These are phyloP conservation scores for Coemansia sp. DNA, from an alignment of 192 early-diverging fungal species.

Conservation along the genomic window DNA sequence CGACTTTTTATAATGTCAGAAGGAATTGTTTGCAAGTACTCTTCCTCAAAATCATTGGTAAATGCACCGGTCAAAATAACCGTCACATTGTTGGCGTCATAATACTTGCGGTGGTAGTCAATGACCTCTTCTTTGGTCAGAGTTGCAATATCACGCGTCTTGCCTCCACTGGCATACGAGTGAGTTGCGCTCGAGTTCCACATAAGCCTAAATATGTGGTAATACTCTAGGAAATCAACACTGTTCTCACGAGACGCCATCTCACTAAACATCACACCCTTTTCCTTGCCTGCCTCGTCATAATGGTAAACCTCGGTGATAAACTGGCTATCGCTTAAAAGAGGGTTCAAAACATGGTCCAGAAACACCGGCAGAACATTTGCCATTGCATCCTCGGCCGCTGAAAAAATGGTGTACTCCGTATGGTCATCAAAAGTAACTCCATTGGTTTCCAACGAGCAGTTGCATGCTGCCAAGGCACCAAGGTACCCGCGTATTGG, in stretches of 20 bases:
- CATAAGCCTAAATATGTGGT: constrained; percentile 15
- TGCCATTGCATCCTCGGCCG: constrained; percentile 67
- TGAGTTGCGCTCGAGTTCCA: constrained; percentile 62
- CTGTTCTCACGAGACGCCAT: constrained; percentile 76
- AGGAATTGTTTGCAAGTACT: constrained; percentile 37
- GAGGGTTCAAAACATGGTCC: constrained; percentile 78
- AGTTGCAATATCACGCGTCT: constrained; percentile 69
- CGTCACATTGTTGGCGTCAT: constrained; percentile 70
- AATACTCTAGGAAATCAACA: constrained; percentile 60
- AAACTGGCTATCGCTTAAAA: constrained; percentile 72
- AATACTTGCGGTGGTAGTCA: constrained; percentile 74
- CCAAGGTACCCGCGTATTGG: constrained; percentile 78
- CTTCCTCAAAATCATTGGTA: constrained; percentile 44
- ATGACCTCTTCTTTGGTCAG: constrained; percentile 76
- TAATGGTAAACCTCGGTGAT: constrained; percentile 80
- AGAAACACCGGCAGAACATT: constrained; percentile 76
- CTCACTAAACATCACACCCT: constrained; percentile 79
- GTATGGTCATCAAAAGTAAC: constrained; percentile 63
- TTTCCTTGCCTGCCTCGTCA: constrained; percentile 66
- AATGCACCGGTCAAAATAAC: constrained; percentile 63
- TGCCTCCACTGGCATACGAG: constrained; percentile 74
- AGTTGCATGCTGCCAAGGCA: constrained; percentile 66
- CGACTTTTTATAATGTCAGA: constrained; percentile 23
- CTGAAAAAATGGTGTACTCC: constrained; percentile 66
- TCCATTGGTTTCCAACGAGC: constrained; percentile 77